Base-by-base conservation (phyloP, 2,329 filamentous ascomycete species). In the Penicillium vulpinum region DNA sequence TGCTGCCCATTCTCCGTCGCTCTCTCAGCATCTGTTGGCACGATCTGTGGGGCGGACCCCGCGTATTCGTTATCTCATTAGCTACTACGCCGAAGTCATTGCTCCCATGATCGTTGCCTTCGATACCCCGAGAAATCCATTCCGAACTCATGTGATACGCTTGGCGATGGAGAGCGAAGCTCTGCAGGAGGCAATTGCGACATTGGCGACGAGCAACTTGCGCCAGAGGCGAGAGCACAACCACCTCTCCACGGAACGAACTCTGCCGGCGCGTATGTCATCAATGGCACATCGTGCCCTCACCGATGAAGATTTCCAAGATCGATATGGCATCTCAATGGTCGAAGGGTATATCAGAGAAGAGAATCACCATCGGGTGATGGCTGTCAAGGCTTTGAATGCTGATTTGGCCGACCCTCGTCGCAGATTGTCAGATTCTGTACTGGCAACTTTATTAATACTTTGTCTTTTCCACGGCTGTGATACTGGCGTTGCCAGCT, bases 381-480 rank as follows among this genome's bases (percentile, higher is more conserved):
- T 89, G 60, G 92, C 92, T 0, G 91, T 96, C 59, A 85, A 88
- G 58, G 83, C 92, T 18, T 81, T 97, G 56, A 96, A 97, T 70
- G 82, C 87, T 67, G 90, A 96, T 71, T 82, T 97, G 51, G 88
- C 90, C 54, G 88, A 96, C 72, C 84, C 88, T 0, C 79, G 81
- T 22, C 87, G 86, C 66, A 89, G 91, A 5, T 87, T 88, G 52
- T 88, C 94, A 65, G 93, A 97, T 72, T 92, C 91, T 0, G 90
- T 94, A 5, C 80, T 97, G 29, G 92, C 91, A 3, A 96, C 91
- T 4, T 85, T 97, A 35, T 83, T 97, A 38, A 84, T 97, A 9
- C 81, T 97, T 4, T 96, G 92, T 71, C 87, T 97, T 59, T 96
- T 96, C 73, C 90, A 95, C 64, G 92, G 96, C 77, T 94, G 91